Base-by-base conservation (phyloP, 1,284 basidiomycete species). In the Grifola frondosa region DNA sequence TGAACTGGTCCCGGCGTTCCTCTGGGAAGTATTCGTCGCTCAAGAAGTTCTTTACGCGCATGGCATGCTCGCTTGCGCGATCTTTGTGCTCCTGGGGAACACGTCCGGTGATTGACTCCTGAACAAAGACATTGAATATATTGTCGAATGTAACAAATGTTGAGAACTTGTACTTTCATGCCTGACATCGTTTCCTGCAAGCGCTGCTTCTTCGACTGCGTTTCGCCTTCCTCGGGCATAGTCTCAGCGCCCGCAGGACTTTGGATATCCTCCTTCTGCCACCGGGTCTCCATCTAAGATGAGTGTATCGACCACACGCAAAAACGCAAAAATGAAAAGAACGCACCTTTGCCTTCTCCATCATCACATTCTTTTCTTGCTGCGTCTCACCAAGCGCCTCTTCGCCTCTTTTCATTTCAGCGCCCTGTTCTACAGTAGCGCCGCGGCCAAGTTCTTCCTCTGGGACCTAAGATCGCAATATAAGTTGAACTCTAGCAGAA, bases 1-100 rank as follows among this genome's bases (percentile, higher is more conserved):
- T 82, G 65, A 87, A 90, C 58, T 84, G 85, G 45, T 94, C 87
- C 24, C 91, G 77, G 29, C 91, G 74, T 69, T 93, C 91, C 62
- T 87, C 73, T 16, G 91, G 91, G 77, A 95, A 93, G 62, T 87
- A 88, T 39, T 95, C 85, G 47, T 88, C 85, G 25, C 70, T 70
- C 50, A 93, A 62, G 67, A 91, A 90, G 44, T 81, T 69, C 60
- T 77, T 78, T 31, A 75, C 71, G 3, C 74, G 72, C n/a, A 84
- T 71, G 23, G 66, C 49, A 13, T 81, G 73, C 16, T 78, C 74
- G 44, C 69, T 65, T 4, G 69, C 77, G 34, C 63, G 65, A 23
- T 83, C 78, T 53, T 79, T 79, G 53, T 84, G 81, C 56, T 85
- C 71, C 35, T 81, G 69, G 0, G 82, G 78, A 21, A 86, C 69